Base-by-base conservation (phyloP, 2,329 filamentous ascomycete species). In the Aspergillus sp. region DNA sequence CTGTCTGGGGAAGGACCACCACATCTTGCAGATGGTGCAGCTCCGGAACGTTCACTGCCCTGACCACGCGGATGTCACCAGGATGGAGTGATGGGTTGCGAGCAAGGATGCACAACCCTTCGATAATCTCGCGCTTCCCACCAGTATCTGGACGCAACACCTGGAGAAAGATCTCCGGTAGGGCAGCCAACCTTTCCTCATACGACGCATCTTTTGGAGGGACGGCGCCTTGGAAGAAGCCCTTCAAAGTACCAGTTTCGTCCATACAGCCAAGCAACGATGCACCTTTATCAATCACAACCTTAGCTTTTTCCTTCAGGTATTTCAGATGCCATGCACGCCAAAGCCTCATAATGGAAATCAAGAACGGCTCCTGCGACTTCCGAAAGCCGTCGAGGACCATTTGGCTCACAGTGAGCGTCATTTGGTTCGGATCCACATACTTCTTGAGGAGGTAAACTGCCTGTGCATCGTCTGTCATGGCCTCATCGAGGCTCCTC, bases 1-100 rank as follows among this genome's bases (percentile, higher is more conserved):
- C 91, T 0, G 73, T 83, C 33, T 86, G 81, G 0, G 93, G 88
- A 42, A 98, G 84, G 0, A 97, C 89, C 1, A 97, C 83, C 0
- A 94, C 86, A 60, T 97, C 83, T 47, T 79, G 83, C 3, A 96
- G 74, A 57, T 96, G 87, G 41, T 75, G 79, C 3, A 98, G 72
- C n/a, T 72, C 71, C 0, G 82, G 79, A 1, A 82, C 75, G 55
- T 97, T 78, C 3, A 97, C 83, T 2, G 93, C 93, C 51, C 81
- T 77, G 1, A 97, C 91, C 1, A 96, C 80, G 26, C 93, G 83
- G 41, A 97, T 80, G 59, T 98, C 93, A 4, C 93, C 93, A 0
- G 90, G 86, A 57, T 98, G 91, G 5, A 98, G 76, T 0, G 91
- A 96, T 0, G 93, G 93, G 57, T 98, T 98, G 28, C 93, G 83